Evolutionary conservation across 352 stramenopile genomes (phyloP).

Genomic region (Phytophthora multivora): DNA sequence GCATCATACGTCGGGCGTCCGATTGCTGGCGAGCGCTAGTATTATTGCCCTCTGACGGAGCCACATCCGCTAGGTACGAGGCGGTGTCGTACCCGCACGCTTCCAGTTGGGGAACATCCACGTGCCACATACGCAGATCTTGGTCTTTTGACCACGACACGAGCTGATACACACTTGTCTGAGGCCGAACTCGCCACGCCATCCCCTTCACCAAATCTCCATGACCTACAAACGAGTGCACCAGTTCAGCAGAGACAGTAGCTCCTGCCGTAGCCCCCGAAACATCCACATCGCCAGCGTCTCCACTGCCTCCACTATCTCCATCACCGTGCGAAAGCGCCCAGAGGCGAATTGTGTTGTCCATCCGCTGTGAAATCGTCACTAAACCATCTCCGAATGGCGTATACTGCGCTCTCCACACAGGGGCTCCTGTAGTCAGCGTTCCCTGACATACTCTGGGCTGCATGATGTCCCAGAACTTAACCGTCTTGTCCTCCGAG

Average conservation of each 20-base stretch:
- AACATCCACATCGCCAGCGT: constrained; percentile 15
- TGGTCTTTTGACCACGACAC: constrained; percentile 87
- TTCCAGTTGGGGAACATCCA: constrained; percentile 67
- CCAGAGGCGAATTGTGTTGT: constrained; percentile 72
- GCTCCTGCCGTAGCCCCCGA: constrained; percentile 16
- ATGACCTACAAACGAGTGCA: constrained; percentile 70
- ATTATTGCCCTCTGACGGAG: constrained; percentile 27
- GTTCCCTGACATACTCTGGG: constrained; percentile 65
- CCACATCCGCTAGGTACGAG: constrained; percentile 38
- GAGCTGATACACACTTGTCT: constrained; percentile 60
- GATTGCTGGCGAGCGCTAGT: constrained; percentile 22
- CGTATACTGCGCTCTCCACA: constrained; percentile 77
- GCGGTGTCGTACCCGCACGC: constrained; percentile 62
- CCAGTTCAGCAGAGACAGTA: constrained; percentile 45
- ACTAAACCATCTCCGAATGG: constrained; percentile 85
- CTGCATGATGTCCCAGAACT: constrained; percentile 80
- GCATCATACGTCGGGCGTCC: constrained; percentile 17
- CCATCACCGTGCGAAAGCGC: constrained; percentile 47
- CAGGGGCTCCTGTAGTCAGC: constrained; percentile 62
- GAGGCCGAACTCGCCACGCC: constrained; percentile 58
- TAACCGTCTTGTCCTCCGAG: constrained; percentile 86
- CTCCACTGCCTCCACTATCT: constrained; percentile 11
- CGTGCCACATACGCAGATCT: constrained; percentile 72
- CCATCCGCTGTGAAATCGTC: constrained; percentile 71
- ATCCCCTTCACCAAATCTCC: constrained; percentile 68